A percentile compares a stretch with the other conserved stretches of the same genome.
Evolutionary conservation across 2,329 filamentous ascomycete genomes (phyloP).

Genomic region (Colletotrichum incanum): DNA sequence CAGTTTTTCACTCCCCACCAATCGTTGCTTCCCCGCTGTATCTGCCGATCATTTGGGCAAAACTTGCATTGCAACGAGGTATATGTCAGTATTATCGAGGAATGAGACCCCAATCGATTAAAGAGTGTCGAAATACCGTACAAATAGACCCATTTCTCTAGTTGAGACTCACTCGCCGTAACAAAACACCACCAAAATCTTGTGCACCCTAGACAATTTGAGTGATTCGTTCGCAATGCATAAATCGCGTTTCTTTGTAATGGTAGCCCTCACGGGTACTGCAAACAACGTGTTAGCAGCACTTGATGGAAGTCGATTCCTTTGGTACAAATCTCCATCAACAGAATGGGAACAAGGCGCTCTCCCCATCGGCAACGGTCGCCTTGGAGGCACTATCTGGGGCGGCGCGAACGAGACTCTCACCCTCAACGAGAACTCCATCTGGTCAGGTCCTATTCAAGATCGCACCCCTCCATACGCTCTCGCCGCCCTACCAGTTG

Average conservation of each 20-base stretch:
- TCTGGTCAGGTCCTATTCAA: conserved; percentile 63
- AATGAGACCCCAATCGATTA: neutral
- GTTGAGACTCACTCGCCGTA: neutral
- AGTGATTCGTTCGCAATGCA: neutral
- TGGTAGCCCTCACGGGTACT: neutral
- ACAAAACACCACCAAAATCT: neutral
- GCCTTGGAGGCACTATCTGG: conserved; percentile 59
- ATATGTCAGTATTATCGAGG: neutral
- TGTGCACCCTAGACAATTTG: neutral
- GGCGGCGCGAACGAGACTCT: conserved; percentile 60
- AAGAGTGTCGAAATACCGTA: neutral
- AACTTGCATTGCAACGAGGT: neutral
- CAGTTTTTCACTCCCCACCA: neutral
- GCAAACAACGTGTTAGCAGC: neutral
- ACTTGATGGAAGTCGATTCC: conserved; percentile 20
- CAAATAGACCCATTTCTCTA: neutral
- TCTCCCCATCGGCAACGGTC: conserved; percentile 66
- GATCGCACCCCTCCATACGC: conserved; percentile 59
- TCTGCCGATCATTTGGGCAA: neutral
- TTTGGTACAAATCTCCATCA: conserved; percentile 31
- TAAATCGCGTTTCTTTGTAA: neutral
- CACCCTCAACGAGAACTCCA: conserved; percentile 64
- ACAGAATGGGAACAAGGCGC: conserved; percentile 47
- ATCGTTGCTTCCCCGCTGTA: neutral
- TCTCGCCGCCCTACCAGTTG: conserved; percentile 50